Percentiles rank a stretch among this genome's conserved stretches.
Evolutionary conservation across 805 yeast species (phyloP).

Genomic region (Cyberlindnera saturnus): DNA sequence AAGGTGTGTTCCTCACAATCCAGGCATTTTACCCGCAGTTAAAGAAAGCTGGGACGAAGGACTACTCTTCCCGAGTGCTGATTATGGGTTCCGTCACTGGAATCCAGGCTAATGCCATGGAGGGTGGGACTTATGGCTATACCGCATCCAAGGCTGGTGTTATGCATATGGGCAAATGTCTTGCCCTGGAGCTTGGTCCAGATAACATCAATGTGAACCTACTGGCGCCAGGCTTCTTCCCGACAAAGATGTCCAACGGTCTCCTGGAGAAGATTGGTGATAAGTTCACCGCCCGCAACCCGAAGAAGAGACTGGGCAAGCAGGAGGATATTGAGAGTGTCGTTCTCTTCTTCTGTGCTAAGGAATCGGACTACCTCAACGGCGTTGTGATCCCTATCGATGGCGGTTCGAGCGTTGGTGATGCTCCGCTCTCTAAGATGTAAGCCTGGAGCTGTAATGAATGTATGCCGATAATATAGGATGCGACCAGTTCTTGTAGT

Average conservation of each 20-base stretch:
- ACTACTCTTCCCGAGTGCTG: slow-evolving; percentile 59
- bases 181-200: slow-evolving; percentile 64
- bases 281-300: slow-evolving; percentile 42
- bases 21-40: slow-evolving; percentile 57
- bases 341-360: slow-evolving; percentile 49
- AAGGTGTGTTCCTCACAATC: slow-evolving; percentile 62
- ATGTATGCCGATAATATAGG: not conserved
- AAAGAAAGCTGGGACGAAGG: slow-evolving; percentile 41
- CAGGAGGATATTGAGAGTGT: slow-evolving; percentile 53
- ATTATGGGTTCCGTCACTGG: slow-evolving; percentile 67
- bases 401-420: slow-evolving; percentile 55
- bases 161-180: slow-evolving; percentile 55
- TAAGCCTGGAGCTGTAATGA: not conserved
- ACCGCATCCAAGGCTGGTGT: slow-evolving; percentile 72
- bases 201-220: slow-evolving; percentile 62
- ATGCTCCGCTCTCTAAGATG: slow-evolving; percentile 8
- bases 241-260: slow-evolving; percentile 69
- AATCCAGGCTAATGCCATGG: slow-evolving; percentile 26
- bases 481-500: not conserved
- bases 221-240: slow-evolving; percentile 74
- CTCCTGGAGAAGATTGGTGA: slow-evolving; percentile 44
- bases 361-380: slow-evolving; percentile 54
- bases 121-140: slow-evolving; percentile 56
- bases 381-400: slow-evolving; percentile 66
- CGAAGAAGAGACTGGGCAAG: slow-evolving; percentile 56